Evolutionary conservation across 2,329 filamentous ascomycete genomes (phyloP).

Genomic region (Plenodomus biglobosus): DNA sequence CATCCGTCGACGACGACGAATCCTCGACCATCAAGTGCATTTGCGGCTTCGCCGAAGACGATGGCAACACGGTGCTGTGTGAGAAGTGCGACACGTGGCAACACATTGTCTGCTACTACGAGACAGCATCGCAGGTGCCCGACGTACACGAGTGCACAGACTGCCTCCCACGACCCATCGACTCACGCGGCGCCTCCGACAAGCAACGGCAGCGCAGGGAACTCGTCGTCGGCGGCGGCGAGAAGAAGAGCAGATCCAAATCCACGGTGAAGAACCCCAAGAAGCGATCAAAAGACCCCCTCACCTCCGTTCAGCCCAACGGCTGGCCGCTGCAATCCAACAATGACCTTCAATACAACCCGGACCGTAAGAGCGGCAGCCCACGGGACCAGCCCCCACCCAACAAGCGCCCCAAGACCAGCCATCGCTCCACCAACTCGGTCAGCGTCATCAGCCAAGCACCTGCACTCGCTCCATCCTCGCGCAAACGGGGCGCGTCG

Average conservation of each 20-base stretch:
- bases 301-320: constrained; percentile 63
- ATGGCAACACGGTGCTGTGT: constrained; percentile 96
- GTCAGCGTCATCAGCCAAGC: constrained; percentile 68
- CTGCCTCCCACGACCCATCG: constrained; percentile 76
- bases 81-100: constrained; percentile 97
- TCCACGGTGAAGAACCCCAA: constrained; percentile 79
- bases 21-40: constrained; percentile 98
- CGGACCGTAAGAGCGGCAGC: constrained; percentile 53
- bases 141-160: constrained; percentile 84
- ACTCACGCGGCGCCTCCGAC: constrained; percentile 73
- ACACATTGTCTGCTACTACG: constrained; percentile 96
- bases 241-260: constrained; percentile 71
- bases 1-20: constrained; percentile 65
- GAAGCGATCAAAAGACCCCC: constrained; percentile 76
- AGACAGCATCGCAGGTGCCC: constrained; percentile 68
- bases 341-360: constrained; percentile 55
- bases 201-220: constrained; percentile 66
- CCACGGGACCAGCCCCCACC: constrained; percentile 61
- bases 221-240: constrained; percentile 56
- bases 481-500: constrained; percentile 63
- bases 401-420: constrained; percentile 78
- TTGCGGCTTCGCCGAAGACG: constrained; percentile 89
- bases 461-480: constrained; percentile 64
- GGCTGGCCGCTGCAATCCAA: constrained; percentile 61
- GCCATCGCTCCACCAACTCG: constrained; percentile 77